These are phyloP conservation scores for Austropuccinia psidii DNA, from an alignment of 1,284 basidiomycete species.

Conservation along the genomic window DNA sequence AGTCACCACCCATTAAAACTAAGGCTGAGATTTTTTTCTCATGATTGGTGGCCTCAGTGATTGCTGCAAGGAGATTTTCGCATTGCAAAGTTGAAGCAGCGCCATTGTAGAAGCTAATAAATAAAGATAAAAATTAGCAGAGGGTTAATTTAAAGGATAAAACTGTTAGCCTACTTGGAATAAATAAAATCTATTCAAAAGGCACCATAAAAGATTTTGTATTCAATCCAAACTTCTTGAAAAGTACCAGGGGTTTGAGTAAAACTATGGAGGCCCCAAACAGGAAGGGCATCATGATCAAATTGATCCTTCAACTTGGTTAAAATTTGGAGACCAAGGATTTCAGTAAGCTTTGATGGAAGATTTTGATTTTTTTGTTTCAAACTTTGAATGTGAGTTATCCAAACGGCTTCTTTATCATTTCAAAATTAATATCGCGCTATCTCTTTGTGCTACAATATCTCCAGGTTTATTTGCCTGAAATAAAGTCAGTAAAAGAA, in stretches of 20 bases:
- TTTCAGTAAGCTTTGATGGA: conserved; percentile 50
- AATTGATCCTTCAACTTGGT: conserved; percentile 44
- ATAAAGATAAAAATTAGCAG: not conserved
- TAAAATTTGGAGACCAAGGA: conserved; percentile 45
- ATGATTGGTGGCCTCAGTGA: conserved; percentile 47
- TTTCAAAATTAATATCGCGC: conserved; percentile 50
- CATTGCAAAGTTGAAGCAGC: conserved; percentile 51
- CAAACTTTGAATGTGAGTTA: conserved; percentile 50
- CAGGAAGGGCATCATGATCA: conserved; percentile 45
- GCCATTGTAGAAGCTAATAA: conserved; percentile 46
- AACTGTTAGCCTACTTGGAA: conserved; percentile 45
- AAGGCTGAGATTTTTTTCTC: conserved; percentile 39
- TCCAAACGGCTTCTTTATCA: conserved; percentile 49
- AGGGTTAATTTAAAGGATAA: not conserved
- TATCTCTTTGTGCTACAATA: conserved; percentile 49
- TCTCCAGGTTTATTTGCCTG: conserved; percentile 47
- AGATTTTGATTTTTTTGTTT: conserved; percentile 47
- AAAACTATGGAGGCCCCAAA: conserved; percentile 44
- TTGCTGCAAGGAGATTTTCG: conserved; percentile 47
- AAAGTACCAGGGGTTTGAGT: conserved; percentile 46
- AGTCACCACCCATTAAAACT: conserved; percentile 39
- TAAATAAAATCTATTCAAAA: conserved; percentile 48
- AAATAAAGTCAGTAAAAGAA: too few species aligned
- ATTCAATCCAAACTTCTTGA: conserved; percentile 51
- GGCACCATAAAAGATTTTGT: conserved; percentile 42